Percentiles rank a stretch among this genome's conserved stretches.
Conservation (phyloP, 805 yeast genomes). For the Kodamaea sagamina region DNA sequence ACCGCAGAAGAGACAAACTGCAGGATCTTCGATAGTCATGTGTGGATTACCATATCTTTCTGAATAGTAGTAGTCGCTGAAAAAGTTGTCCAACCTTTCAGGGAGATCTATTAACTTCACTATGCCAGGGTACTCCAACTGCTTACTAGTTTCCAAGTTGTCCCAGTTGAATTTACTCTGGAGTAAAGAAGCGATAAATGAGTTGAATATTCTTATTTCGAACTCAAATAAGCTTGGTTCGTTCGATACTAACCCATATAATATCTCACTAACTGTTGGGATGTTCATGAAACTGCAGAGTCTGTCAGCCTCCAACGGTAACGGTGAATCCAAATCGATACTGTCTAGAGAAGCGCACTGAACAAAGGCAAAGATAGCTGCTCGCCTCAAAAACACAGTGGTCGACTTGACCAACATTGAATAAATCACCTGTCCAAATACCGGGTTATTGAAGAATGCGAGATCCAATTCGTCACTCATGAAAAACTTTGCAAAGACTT, state of each 20-base stretch:
- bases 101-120: constrained; percentile 68
- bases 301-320: constrained; percentile 52
- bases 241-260: constrained; percentile 2
- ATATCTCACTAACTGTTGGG: constrained; percentile 33
- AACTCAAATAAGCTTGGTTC: not conserved
- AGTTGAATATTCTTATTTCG: constrained; percentile 18
- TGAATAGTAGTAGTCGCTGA: constrained; percentile 57
- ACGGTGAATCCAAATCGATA: constrained; percentile 17
- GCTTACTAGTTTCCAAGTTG: constrained; percentile 18
- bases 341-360: constrained; percentile 49
- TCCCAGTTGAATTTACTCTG: constrained; percentile 10
- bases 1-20: constrained; percentile 85
- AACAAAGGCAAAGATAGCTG: constrained; percentile 57
- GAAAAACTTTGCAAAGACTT: constrained; percentile 27
- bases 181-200: constrained; percentile 5
- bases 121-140: constrained; percentile 64
- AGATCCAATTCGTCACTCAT: constrained; percentile 11
- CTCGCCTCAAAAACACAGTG: constrained; percentile 66
- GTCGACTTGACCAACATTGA: constrained; percentile 56
- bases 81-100: constrained; percentile 62
- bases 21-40: constrained; percentile 63
- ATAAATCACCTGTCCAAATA: constrained; percentile 45
- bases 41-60: constrained; percentile 43
- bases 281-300: constrained; percentile 52
- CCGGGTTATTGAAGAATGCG: constrained; percentile 19